These are phyloP conservation scores for Trichosporon sp. DNA, from an alignment of 1,284 basidiomycete species.

Conservation along the genomic window DNA sequence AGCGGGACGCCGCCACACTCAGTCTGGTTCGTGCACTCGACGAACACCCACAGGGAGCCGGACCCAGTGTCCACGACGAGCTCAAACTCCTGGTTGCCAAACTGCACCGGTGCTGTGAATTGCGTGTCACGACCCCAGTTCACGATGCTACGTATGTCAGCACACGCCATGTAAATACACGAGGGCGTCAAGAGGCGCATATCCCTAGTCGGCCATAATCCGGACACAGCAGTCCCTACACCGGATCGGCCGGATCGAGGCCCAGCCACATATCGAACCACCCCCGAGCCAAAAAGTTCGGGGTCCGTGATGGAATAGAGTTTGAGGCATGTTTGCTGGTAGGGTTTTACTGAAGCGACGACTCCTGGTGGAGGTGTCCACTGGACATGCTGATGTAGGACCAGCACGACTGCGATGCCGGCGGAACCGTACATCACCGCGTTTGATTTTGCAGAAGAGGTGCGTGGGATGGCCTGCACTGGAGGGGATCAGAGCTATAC, in stretches of 20 bases:
- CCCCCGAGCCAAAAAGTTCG: background rate
- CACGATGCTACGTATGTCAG: background rate
- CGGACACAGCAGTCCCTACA: background rate
- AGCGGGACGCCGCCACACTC: constrained; percentile 21
- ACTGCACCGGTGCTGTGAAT: background rate
- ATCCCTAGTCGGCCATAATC: too few relatives aligned
- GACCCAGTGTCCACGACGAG: constrained; percentile 58
- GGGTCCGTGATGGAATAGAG: background rate
- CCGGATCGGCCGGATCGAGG: background rate
- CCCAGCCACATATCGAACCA: background rate
- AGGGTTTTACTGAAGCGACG: background rate
- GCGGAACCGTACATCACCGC: background rate
- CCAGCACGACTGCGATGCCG: background rate
- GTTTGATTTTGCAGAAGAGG: background rate
- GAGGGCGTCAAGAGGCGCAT: too few relatives aligned
- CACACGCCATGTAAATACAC: background rate
- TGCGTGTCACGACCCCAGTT: constrained; percentile 1
- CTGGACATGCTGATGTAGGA: background rate
- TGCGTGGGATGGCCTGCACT: background rate
- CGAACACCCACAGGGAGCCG: constrained; percentile 52
- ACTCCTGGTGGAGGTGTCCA: background rate
- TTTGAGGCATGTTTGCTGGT: background rate
- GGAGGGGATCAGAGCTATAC: background rate
- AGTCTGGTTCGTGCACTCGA: constrained; percentile 12
- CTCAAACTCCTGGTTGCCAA: constrained; percentile 50